Base-by-base conservation (phyloP, 108 stramenopile genomes). In the Epipyxis sp. region DNA sequence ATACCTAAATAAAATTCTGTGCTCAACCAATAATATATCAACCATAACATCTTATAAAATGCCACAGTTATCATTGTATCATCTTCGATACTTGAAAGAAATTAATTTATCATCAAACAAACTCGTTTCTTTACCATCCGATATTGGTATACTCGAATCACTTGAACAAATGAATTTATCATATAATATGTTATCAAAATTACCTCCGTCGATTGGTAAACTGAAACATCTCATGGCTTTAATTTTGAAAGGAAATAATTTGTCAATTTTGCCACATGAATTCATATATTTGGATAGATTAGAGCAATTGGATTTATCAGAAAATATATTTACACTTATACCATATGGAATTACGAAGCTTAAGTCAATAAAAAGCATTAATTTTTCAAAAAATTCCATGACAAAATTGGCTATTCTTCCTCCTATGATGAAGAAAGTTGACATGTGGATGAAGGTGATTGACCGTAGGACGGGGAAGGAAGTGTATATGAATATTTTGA, bases 401-500 rank as follows among this genome's bases (percentile, higher is more conserved):
- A 34, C 71, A 27, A 29, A 39, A 43, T 20, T 74, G 44, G 46
- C 50, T 27, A 57, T 74, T 42, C 43, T 57, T 43, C 46, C 71
- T 35, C 71, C 50, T 74, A 16, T 34, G 25, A 6, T 74, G 13
- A 46, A 74, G 32, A 6, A 3, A 29, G 32, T 43, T 37, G 71
- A 74, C 20, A 74, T 74, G 71, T 74, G n/a, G n/a, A 34, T 54
- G n/a, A 13, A 13, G 6, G 43, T 25, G 6, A 46, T 54, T 20
- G 71, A 74, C 43, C 41, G 42, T 10, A 32, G 37, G 10, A 34
- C 25, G 16, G 71, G 46, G 6, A 13, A 37, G 32, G 27, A 3
- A 32, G 6, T 74, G 37, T 39, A 34, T 37, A 57, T 74, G 44
- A 74, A 74, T 42, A 74, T 74, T 20, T 25, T 74, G 10, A 74